phyloP scores from a whole-genome alignment of 78 protist genomes.

The Dictyostelium intermedium region DNA sequence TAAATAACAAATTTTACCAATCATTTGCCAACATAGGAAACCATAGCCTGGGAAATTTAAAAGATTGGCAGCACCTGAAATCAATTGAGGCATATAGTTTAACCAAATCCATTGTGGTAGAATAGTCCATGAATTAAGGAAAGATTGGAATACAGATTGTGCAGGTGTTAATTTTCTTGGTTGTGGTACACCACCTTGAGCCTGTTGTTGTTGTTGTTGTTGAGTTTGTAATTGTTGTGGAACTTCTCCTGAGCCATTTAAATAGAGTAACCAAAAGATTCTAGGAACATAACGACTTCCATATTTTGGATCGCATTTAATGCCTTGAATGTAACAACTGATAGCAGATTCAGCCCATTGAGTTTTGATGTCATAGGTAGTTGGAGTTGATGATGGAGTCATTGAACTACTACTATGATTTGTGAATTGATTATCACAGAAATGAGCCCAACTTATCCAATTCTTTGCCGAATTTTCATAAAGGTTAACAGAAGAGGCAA shows the following conservation, averaged over 20 bases:
- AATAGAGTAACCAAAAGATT: constrained; percentile 51
- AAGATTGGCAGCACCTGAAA: constrained; percentile 37
- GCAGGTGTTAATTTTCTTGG: constrained; percentile 41
- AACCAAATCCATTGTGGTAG: constrained; percentile 73
- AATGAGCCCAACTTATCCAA: constrained; percentile 86
- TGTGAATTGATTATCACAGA: constrained; percentile 79
- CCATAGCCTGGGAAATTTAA: constrained; percentile 61
- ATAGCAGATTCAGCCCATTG: constrained; percentile 59
- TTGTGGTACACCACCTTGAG: background rate
- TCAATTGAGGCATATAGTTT: constrained; percentile 28
- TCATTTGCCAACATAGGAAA: constrained; percentile 59
- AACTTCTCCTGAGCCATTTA: constrained; percentile 63
- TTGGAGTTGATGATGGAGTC: background rate
- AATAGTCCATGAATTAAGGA: constrained; percentile 20
- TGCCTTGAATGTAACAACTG: constrained; percentile 57
- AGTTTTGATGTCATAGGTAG: constrained; percentile 20
- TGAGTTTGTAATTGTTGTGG: constrained; percentile 4
- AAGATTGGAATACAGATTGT: constrained; percentile 35
- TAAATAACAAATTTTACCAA: constrained; percentile 41
- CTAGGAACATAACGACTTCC: constrained; percentile 4
- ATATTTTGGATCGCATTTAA: constrained; percentile 57
- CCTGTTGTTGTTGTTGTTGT: background rate
- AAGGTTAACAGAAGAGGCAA: constrained; percentile 64
- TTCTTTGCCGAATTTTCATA: constrained; percentile 78
- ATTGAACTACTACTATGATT: background rate